phyloP scores from a whole-genome alignment of 2,329 filamentous ascomycete species.

The Penicillium sp. region DNA sequence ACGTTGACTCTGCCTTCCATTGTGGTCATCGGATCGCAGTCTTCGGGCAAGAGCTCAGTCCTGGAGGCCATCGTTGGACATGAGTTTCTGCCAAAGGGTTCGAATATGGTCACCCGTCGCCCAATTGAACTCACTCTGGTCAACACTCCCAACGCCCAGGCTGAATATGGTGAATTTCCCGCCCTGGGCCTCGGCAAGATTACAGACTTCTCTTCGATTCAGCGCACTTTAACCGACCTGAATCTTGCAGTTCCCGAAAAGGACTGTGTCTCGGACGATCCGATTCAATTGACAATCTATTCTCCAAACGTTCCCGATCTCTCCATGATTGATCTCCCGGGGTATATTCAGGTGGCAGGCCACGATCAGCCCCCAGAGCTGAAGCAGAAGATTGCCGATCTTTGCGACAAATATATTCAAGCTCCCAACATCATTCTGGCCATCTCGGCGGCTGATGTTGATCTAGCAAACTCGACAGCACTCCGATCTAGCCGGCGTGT shows the following conservation, averaged over 20 bases:
- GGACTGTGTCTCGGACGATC: slow-evolving; percentile 94
- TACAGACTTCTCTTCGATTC: slow-evolving; percentile 80
- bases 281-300: slow-evolving; percentile 93
- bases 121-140: slow-evolving; percentile 95
- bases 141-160: slow-evolving; percentile 84
- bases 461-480: slow-evolving; percentile 94
- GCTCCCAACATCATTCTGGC: slow-evolving; percentile 94
- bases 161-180: slow-evolving; percentile 95
- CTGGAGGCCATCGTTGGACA: slow-evolving; percentile 96
- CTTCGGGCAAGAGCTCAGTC: slow-evolving; percentile 96
- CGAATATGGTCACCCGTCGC: slow-evolving; percentile 95
- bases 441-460: slow-evolving; percentile 96
- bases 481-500: slow-evolving; percentile 86
- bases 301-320: slow-evolving; percentile 94
- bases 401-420: slow-evolving; percentile 98
- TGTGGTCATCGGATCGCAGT: slow-evolving; percentile 98
- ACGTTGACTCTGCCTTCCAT: slow-evolving; percentile 90
- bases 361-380: slow-evolving; percentile 87
- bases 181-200: slow-evolving; percentile 87
- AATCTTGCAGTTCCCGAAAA: slow-evolving; percentile 89
- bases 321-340: slow-evolving; percentile 92
- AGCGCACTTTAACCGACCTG: slow-evolving; percentile 90
- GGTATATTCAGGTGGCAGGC: slow-evolving; percentile 94
- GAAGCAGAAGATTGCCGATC: slow-evolving; percentile 92
- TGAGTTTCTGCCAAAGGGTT: slow-evolving; percentile 96